phyloP scores from a whole-genome alignment of 768 basidiomycete species.

The Pleurotus ostreatus region DNA sequence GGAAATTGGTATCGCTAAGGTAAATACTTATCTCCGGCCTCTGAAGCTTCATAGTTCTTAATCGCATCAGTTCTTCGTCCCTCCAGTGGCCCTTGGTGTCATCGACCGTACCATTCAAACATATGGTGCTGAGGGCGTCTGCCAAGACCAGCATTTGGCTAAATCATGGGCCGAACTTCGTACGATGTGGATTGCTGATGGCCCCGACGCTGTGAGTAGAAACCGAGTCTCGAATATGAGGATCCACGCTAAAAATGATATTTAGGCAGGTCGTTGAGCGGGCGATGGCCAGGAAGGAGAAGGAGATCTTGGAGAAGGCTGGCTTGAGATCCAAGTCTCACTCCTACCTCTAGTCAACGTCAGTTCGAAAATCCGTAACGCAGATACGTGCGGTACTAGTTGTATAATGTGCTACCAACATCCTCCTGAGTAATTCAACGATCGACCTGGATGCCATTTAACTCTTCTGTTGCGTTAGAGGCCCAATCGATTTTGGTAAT shows the following conservation, averaged over 20 bases:
- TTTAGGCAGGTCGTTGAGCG: constrained; percentile 52
- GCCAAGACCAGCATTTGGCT: constrained; percentile 85
- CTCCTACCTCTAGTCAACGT: background rate
- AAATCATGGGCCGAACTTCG: constrained; percentile 73
- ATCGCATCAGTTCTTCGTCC: constrained; percentile 80
- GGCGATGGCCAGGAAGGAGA: constrained; percentile 55
- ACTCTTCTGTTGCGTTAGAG: too few relatives aligned
- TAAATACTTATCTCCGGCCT: constrained; percentile 19
- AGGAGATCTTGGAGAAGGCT: constrained; percentile 52
- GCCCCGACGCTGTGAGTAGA: constrained; percentile 69
- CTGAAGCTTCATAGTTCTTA: background rate
- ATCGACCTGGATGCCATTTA: too few relatives aligned
- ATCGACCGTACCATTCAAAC: constrained; percentile 96
- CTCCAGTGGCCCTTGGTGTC: constrained; percentile 82
- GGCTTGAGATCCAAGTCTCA: constrained; percentile 38
- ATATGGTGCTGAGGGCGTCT: constrained; percentile 94
- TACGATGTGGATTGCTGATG: constrained; percentile 85
- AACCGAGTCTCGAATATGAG: background rate
- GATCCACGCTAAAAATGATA: too few relatives aligned
- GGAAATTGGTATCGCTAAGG: constrained; percentile 98
- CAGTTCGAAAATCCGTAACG: background rate
- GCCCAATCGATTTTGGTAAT: too few relatives aligned
- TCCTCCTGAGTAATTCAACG: too few relatives aligned
- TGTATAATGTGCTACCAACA: too few relatives aligned
- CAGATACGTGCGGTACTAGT: too few relatives aligned